These are phyloP conservation scores for Phytophthora chlamydospora DNA, from an alignment of 352 stramenopile species.

Conservation along the genomic window DNA sequence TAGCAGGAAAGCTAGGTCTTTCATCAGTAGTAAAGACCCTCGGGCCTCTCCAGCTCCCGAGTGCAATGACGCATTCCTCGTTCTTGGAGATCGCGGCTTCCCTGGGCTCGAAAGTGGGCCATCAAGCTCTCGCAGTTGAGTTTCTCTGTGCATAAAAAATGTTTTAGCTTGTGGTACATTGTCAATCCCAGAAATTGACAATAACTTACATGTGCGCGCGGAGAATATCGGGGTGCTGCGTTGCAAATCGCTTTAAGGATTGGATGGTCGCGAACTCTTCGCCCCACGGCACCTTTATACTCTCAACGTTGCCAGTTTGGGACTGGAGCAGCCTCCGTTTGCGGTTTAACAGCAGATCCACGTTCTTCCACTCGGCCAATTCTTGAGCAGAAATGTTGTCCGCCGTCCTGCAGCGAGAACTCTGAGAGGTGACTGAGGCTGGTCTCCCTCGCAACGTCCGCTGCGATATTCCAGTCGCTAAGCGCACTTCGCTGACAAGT, in stretches of 20 bases:
- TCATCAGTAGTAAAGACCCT: conserved; percentile 54
- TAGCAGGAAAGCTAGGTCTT: conserved; percentile 66
- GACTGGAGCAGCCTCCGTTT: conserved; percentile 51
- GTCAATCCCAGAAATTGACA: neutral
- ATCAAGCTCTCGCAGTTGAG: conserved; percentile 33
- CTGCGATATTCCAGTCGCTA: conserved; percentile 1
- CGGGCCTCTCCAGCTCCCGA: conserved; percentile 23
- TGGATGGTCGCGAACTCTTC: conserved; percentile 69
- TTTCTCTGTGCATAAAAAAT: conserved; percentile 21
- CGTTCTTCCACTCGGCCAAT: conserved; percentile 64
- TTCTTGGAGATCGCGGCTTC: conserved; percentile 9
- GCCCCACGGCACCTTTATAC: conserved; percentile 55
- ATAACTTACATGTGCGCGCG: conserved; percentile 58
- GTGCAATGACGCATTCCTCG: conserved; percentile 6
- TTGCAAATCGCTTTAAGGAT: conserved; percentile 65
- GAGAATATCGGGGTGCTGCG: conserved; percentile 57
- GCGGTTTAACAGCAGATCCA: conserved; percentile 58
- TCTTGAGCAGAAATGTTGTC: conserved; percentile 42
- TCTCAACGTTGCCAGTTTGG: conserved; percentile 48
- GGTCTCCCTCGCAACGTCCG: neutral
- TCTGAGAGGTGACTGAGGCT: conserved; percentile 5
- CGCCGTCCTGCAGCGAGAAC: conserved; percentile 13
- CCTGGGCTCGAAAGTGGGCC: conserved; percentile 25
- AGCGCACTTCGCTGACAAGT: neutral
- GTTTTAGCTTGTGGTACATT: neutral